These are phyloP conservation scores for Didymosphaeria variabile DNA, from an alignment of 2,329 filamentous ascomycete genomes.

Conservation along the genomic window DNA sequence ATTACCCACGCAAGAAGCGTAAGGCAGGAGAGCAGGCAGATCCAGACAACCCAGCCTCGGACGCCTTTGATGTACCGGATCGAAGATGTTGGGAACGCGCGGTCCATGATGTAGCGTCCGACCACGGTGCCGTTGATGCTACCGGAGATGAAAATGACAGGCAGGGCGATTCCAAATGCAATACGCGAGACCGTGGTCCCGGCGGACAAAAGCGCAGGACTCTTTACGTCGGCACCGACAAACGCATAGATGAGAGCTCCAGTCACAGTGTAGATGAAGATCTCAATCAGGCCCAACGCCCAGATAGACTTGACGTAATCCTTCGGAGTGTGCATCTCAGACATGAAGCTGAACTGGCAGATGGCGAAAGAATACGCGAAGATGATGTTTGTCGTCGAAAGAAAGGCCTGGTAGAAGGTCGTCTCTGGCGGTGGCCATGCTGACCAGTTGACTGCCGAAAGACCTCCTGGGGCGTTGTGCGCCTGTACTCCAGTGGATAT, in stretches of 20 bases:
- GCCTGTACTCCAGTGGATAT: constrained; percentile 66
- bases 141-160: constrained; percentile 77
- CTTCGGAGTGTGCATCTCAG: constrained; percentile 70
- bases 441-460: constrained; percentile 42
- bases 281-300: constrained; percentile 68
- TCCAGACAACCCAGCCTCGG: constrained; percentile 63
- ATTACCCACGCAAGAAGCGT: constrained; percentile 75
- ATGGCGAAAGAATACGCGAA: constrained; percentile 63
- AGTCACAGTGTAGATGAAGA: constrained; percentile 71
- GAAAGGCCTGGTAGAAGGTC: constrained; percentile 73
- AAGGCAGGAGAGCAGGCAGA: constrained; percentile 62
- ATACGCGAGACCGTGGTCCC: constrained; percentile 67
- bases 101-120: constrained; percentile 71
- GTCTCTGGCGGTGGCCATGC: constrained; percentile 43
- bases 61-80: constrained; percentile 51
- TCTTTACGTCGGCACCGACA: constrained; percentile 67
- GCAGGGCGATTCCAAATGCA: constrained; percentile 75
- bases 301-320: constrained; percentile 66
- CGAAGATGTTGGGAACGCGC: constrained; percentile 66
- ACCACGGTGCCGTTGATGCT: constrained; percentile 75
- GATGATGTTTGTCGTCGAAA: constrained; percentile 45
- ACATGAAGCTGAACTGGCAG: constrained; percentile 74
- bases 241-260: constrained; percentile 76
- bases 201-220: constrained; percentile 73
- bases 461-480: constrained; percentile 42